phyloP scores from a whole-genome alignment of 768 basidiomycete species.

The Russula olivacea region DNA sequence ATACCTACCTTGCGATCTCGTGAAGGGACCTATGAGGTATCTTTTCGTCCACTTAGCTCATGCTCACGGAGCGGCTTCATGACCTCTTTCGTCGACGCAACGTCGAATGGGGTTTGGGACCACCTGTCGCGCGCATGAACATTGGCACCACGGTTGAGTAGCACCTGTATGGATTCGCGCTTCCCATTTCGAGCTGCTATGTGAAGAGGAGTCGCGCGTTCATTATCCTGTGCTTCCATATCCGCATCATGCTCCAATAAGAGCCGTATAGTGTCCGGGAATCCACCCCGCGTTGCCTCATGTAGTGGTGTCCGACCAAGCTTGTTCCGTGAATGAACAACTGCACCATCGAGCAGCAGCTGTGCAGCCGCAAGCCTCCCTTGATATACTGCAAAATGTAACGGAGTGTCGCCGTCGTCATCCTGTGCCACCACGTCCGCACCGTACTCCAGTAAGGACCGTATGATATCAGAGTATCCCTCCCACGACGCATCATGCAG shows the following conservation, averaged over 20 bases:
- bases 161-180: not conserved
- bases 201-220: not conserved
- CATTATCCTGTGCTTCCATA: not conserved
- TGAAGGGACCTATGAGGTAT: not conserved
- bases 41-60: not conserved
- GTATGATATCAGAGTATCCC: not conserved
- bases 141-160: not conserved
- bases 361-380: not conserved
- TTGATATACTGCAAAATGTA: not conserved
- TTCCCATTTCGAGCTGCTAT: not conserved
- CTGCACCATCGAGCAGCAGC: not conserved
- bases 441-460: not conserved
- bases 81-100: not conserved
- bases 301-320: not conserved
- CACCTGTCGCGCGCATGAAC: not conserved
- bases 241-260: not conserved
- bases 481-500: not conserved
- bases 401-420: not conserved
- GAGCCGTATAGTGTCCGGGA: not conserved
- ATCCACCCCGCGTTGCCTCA: not conserved
- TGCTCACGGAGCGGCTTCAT: not conserved
- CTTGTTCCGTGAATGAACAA: not conserved
- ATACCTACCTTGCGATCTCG: not conserved
- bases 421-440: not conserved
- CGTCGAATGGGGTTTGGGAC: not conserved